Base-by-base conservation (phyloP, 2,329 filamentous ascomycete genomes). In the Sporothrix mexicana region DNA sequence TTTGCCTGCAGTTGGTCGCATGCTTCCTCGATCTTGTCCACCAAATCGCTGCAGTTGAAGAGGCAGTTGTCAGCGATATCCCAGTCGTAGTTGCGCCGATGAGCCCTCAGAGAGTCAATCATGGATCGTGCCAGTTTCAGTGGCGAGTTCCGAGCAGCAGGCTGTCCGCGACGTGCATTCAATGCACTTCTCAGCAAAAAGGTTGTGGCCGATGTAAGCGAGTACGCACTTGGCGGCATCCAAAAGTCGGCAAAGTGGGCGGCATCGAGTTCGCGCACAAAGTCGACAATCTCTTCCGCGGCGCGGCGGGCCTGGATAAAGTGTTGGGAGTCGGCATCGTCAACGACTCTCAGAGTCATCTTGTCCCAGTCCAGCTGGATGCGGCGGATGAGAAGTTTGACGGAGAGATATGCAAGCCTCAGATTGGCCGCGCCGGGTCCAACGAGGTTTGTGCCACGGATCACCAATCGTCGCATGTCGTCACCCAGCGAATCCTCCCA, bases 1-100 rank as follows among this genome's bases (percentile, higher is more conserved):
- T 57, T 30, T 2, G 53, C 53, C 20, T 57, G 53, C 3, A 36
- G 30, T 13, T 57, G 64, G 41, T 66, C 36, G 41, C 64, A 68
- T 5, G 64, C 64, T 8, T 47, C 64, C 43, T 68, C 64, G n/a
- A 68, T 68, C 64, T 68, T 68, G 3, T 68, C 64, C 45, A 68
- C 64, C 43, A 68, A 47, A 7, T 68, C 64, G 23, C 64, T 68
- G 45, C 64, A 68, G 64, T 68, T 68, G 23, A 47, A 68, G 20
- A 68, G 45, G 45, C 64, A 68, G 47, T 68, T 68, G 25, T 68
- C 64, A 0, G 64, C 64, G 36, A 68, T 68, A 23, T 68, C 64
- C 64, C 64, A 68, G 23, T 30, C 45, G 25, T 68, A 51, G 20
- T 17, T 49, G 23, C 53, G 23, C 23, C 53, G 23, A 12, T 57